Percentiles rank a stretch among this genome's conserved stretches.
Evolutionary conservation across 257 asterid genomes (phyloP).

Genomic region (Euphrasia confusa): DNA sequence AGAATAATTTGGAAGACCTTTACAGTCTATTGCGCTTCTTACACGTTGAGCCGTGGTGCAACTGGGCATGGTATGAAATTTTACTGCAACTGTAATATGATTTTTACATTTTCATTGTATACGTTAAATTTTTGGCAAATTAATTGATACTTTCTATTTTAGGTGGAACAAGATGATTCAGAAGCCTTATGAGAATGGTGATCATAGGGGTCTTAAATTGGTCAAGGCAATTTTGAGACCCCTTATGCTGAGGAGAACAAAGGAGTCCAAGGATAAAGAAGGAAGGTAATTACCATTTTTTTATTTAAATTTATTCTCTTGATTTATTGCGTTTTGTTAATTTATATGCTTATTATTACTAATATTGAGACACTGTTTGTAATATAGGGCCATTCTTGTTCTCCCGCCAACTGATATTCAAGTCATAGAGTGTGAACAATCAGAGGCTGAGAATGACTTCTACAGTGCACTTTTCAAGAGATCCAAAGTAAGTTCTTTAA

Average conservation of each 20-base stretch:
- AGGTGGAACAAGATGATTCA: slow-evolving; percentile 89
- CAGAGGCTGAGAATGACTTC: slow-evolving; percentile 69
- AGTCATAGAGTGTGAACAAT: slow-evolving; percentile 58
- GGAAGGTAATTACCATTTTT: slow-evolving; percentile 50
- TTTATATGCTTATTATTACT: neutral
- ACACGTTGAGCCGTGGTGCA: slow-evolving; percentile 96
- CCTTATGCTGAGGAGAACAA: slow-evolving; percentile 82
- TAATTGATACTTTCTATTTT: neutral
- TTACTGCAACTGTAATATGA: neutral
- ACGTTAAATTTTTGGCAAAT: neutral
- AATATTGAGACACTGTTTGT: slow-evolving; percentile 10
- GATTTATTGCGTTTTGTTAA: neutral
- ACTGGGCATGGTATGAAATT: slow-evolving; percentile 77
- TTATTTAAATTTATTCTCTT: neutral
- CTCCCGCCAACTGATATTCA: slow-evolving; percentile 82
- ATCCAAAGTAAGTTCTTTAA: slow-evolving; percentile 55
- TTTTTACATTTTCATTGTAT: neutral
- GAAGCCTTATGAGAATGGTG: slow-evolving; percentile 78
- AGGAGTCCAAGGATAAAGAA: slow-evolving; percentile 70
- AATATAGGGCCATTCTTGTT: slow-evolving; percentile 67
- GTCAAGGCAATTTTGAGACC: slow-evolving; percentile 73
- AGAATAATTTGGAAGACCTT: slow-evolving; percentile 80
- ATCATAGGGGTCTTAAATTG: slow-evolving; percentile 61
- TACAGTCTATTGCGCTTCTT: slow-evolving; percentile 82
- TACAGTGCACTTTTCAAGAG: slow-evolving; percentile 76